Conservation (phyloP, 306 rosid genomes). For the Prunus campanulata region DNA sequence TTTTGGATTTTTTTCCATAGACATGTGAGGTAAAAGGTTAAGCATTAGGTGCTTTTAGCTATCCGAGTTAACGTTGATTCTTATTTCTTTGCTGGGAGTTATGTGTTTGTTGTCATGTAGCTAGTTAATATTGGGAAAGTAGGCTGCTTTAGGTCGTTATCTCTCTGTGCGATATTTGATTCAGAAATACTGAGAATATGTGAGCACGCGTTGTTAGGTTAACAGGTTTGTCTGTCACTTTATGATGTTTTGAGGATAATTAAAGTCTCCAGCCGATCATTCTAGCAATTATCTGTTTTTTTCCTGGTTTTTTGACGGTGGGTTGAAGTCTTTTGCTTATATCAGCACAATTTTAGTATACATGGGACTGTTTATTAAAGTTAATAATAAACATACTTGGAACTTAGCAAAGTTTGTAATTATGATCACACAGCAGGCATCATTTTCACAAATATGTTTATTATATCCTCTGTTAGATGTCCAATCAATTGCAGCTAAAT, state of each 20-base stretch:
- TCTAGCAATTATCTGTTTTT: neutral
- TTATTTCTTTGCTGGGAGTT: neutral
- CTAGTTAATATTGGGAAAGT: neutral
- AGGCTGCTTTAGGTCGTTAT: neutral
- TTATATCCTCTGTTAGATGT: neutral
- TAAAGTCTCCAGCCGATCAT: neutral
- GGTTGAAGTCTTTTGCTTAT: conserved; percentile 4
- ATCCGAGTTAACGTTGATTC: neutral
- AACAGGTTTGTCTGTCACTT: neutral
- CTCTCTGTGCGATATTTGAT: neutral
- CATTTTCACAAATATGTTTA: neutral
- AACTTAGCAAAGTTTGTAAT: neutral
- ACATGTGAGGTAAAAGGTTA: neutral
- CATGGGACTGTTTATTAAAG: neutral
- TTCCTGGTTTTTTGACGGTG: neutral
- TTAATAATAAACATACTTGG: conserved; percentile 2
- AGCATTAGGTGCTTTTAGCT: neutral
- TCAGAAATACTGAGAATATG: neutral
- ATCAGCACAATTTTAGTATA: neutral
- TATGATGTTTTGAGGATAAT: neutral
- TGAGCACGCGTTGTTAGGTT: neutral
- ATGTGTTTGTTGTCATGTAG: neutral
- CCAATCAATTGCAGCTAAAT: neutral
- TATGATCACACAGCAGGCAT: neutral
- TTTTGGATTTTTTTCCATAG: neutral